These are phyloP conservation scores for Cornus controversa DNA, from an alignment of 148 eudicot genomes.

Conservation along the genomic window DNA sequence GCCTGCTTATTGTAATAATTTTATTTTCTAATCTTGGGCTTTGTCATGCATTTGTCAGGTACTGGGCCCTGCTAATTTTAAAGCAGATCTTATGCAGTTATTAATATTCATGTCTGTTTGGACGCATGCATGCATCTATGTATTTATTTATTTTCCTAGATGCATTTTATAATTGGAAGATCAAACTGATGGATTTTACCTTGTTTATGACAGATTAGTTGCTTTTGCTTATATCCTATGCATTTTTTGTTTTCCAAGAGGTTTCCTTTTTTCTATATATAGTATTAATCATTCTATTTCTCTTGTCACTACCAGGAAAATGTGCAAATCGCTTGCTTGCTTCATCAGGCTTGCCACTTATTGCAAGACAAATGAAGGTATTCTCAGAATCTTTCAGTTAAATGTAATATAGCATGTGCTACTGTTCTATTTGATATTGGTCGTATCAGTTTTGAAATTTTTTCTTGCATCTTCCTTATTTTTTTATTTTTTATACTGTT, in stretches of 20 bases:
- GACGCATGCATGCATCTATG: not conserved
- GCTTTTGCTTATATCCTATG: too few species aligned
- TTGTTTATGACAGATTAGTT: too few species aligned
- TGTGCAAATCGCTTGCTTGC: slow-evolving; percentile 95
- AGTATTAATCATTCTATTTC: too few species aligned
- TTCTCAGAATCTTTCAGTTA: slow-evolving; percentile 6
- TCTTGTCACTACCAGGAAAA: slow-evolving; percentile 52
- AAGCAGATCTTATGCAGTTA: not conserved
- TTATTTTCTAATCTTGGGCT: not conserved
- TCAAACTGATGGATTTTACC: not conserved
- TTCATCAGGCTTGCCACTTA: slow-evolving; percentile 89
- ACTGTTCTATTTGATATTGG: not conserved
- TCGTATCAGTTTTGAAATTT: not conserved
- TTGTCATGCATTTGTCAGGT: not conserved
- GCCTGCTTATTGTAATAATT: not conserved
- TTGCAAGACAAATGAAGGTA: slow-evolving; percentile 99
- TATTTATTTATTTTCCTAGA: not conserved
- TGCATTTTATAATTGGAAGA: not conserved
- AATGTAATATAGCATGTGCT: not conserved
- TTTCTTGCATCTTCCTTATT: not conserved
- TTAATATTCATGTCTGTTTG: not conserved
- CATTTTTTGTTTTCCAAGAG: too few species aligned
- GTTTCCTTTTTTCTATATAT: too few species aligned
- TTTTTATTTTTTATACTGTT: not conserved
- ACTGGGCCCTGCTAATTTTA: not conserved